Percentiles rank a stretch among this genome's conserved stretches.
Evolutionary conservation across 164 flowering plant genomes (phyloP).

Genomic region (Tetrastigma voinierianum): DNA sequence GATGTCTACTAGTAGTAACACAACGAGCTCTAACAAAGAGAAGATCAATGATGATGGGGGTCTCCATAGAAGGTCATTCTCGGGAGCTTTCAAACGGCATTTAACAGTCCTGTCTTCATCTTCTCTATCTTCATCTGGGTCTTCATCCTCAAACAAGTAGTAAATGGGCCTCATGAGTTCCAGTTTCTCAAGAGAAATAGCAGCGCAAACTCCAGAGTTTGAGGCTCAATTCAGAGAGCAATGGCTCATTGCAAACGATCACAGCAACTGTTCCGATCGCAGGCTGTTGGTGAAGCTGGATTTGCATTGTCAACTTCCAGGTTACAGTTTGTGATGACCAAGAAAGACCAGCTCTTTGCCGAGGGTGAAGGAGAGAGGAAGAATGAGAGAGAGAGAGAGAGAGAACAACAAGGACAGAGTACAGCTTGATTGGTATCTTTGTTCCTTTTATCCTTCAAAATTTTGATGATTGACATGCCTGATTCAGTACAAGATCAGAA

Average conservation of each 20-base stretch:
- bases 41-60: slow-evolving; percentile 16
- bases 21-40: slow-evolving; percentile 12
- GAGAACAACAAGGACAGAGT: not conserved
- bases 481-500: slow-evolving; percentile 6
- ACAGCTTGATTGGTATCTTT: slow-evolving; percentile 5
- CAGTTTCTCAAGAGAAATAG: slow-evolving; percentile 56
- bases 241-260: slow-evolving; percentile 72
- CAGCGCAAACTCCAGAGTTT: slow-evolving; percentile 41
- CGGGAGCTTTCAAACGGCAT: slow-evolving; percentile 51
- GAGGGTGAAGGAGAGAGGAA: slow-evolving; percentile 39
- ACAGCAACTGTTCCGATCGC: slow-evolving; percentile 44
- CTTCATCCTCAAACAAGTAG: slow-evolving; percentile 38
- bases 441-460: slow-evolving; percentile 7
- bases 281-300: slow-evolving; percentile 44
- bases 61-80: slow-evolving; percentile 55
- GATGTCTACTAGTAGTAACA: slow-evolving; percentile 1
- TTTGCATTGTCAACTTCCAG: slow-evolving; percentile 43
- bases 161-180: slow-evolving; percentile 33
- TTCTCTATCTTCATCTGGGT: slow-evolving; percentile 44
- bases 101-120: slow-evolving; percentile 38
- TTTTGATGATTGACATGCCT: slow-evolving; percentile 6
- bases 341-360: slow-evolving; percentile 44
- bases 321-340: slow-evolving; percentile 37
- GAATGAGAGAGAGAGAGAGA: slow-evolving; percentile 1
- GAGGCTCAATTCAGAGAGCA: slow-evolving; percentile 63